Evolutionary conservation across 2,329 filamentous ascomycete genomes (phyloP), one percentile per base, ranked within the genome.

Genomic region (Rutstroemia sp.): DNA sequence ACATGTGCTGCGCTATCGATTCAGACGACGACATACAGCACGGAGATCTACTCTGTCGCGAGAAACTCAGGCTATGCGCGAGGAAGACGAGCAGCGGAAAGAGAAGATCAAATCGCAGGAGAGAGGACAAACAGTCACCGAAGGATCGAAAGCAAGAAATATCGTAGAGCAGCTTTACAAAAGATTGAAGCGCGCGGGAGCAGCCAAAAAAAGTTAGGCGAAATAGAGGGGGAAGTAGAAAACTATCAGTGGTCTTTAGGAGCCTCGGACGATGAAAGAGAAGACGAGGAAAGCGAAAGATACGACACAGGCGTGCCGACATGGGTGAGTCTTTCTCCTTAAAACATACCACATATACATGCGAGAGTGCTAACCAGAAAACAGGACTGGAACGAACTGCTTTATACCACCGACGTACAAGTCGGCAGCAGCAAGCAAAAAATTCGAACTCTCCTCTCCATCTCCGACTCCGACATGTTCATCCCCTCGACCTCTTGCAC

Each of bases 361-460:
- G 9, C 9, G 2, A 19, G 34, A 10, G 19, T 45, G 10, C 27
- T 51, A n/a, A 55, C 39, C 2, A 7, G 27, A 42, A 4, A 46
- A 10, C 30, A 60, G 56, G 58, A 52, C 25, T 55, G 51, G 47
- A 51, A 56, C 6, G 54, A 57, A 25, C 38, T 58, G 3, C 17
- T 54, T 8, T 58, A 60, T 21, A 50, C 48, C 25, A 58, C 50
- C n/a, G 27, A 57, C 21, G n/a, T 60, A 7, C 30, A 37, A 9
- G 27, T 58, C 16, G 59, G 59, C 10, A 60, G 51, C 19, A 58
- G 55, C n/a, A 45, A 55, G 4, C 59, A 60, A 42, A 37, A 41
- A 3, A 17, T 41, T n/a, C 23, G 53, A 19, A 48, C 38, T 37
- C 38, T 51, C 2, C 53, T 55, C 9, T 55, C 53, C 8, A 50